Evolutionary conservation across 2,329 filamentous ascomycete species (phyloP).

Genomic region (Cadophora luteo-olivacea): DNA sequence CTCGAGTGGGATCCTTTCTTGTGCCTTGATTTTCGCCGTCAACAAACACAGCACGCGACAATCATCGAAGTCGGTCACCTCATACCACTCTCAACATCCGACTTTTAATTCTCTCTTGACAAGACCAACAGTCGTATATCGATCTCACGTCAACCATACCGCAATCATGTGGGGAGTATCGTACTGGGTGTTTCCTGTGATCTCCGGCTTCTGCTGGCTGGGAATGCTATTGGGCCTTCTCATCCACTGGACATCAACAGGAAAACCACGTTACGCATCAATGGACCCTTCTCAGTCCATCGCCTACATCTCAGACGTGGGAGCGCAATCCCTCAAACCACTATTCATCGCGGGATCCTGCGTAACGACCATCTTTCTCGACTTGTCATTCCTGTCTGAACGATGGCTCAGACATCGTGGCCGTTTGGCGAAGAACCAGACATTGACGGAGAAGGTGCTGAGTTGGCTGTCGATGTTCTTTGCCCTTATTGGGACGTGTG

Average conservation of each 20-base stretch:
- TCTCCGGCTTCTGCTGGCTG: conserved; percentile 62
- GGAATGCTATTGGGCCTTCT: conserved; percentile 39
- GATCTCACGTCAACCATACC: neutral
- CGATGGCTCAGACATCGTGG: conserved; percentile 85
- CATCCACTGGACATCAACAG: conserved; percentile 62
- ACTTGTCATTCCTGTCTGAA: conserved; percentile 80
- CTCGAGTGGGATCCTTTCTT: neutral
- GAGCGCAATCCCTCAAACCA: conserved; percentile 69
- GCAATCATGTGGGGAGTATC: conserved; percentile 44
- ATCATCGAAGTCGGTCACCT: neutral
- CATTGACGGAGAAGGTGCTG: conserved; percentile 66
- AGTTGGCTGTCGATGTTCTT: conserved; percentile 67
- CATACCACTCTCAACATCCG: neutral
- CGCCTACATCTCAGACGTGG: conserved; percentile 76
- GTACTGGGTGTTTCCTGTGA: conserved; percentile 67
- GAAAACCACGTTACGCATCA: conserved; percentile 63
- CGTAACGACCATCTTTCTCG: conserved; percentile 79
- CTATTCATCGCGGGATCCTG: conserved; percentile 77
- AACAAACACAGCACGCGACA: neutral
- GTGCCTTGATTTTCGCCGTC: neutral
- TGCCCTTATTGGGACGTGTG: conserved; percentile 76
- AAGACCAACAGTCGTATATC: neutral
- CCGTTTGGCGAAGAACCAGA: conserved; percentile 76
- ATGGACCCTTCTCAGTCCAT: conserved; percentile 66
- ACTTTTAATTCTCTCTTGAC: neutral